A percentile compares a stretch with the other conserved stretches of the same genome.
phyloP scores from a whole-genome alignment of 176 grass and related monocot genomes.

The Avena eriantha region DNA sequence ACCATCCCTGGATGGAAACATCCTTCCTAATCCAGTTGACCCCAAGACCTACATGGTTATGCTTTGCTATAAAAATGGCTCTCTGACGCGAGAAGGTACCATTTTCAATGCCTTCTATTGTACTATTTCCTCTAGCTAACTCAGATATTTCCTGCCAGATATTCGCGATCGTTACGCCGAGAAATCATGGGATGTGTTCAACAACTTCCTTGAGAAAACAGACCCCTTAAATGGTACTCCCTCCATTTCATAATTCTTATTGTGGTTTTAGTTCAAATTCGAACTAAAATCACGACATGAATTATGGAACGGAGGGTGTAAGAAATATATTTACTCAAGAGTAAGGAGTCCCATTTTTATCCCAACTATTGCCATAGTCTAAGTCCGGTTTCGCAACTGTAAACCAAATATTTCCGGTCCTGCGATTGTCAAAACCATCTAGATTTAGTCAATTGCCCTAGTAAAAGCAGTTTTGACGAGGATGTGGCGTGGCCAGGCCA shows the following conservation, averaged over 20 bases:
- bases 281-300: no score
- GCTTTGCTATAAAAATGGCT: constrained; percentile 89
- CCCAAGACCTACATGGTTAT: constrained; percentile 72
- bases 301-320: no score
- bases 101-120: neutral
- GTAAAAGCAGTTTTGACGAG: neutral
- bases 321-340: constrained; percentile 4
- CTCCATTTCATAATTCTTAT: no score
- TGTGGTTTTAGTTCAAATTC: no score
- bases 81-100: constrained; percentile 71
- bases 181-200: constrained; percentile 85
- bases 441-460: neutral
- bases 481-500: neutral
- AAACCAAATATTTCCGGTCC: neutral
- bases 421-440: neutral
- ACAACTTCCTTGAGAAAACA: constrained; percentile 61
- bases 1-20: constrained; percentile 61
- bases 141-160: constrained; percentile 46
- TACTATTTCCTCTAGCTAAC: neutral
- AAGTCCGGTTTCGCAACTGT: neutral
- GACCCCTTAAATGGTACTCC: constrained; percentile 36
- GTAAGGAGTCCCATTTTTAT: neutral
- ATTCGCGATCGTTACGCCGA: constrained; percentile 65
- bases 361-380: neutral
- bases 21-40: constrained; percentile 69